Conservation (phyloP, 495 filamentous ascomycete genomes). For the Podospora pseudoanserina region DNA sequence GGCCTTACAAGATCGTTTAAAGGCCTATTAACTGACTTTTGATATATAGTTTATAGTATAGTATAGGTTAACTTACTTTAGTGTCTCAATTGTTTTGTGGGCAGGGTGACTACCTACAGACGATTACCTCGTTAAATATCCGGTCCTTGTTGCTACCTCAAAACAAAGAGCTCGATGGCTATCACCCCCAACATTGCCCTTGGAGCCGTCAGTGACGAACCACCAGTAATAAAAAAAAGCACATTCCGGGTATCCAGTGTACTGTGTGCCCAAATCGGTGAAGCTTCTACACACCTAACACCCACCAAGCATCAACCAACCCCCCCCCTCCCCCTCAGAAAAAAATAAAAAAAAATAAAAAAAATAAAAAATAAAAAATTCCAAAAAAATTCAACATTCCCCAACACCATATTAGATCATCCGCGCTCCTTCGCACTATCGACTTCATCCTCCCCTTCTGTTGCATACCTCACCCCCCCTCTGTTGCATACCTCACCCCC, state of each 20-base stretch:
- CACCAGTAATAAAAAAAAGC: background rate
- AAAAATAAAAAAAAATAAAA: too few species aligned
- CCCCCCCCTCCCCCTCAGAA: too few species aligned
- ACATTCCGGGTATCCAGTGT: background rate
- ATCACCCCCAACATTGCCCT: too few species aligned
- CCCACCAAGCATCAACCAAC: background rate
- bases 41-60: too few species aligned
- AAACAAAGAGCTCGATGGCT: too few species aligned
- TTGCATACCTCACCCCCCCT: background rate
- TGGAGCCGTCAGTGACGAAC: background rate
- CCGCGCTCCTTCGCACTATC: background rate
- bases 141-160: too few species aligned
- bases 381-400: background rate
- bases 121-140: background rate
- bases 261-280: background rate
- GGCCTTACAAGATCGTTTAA: too few species aligned
- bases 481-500: background rate
- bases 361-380: background rate
- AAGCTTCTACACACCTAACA: background rate
- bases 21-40: too few species aligned
- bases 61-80: too few species aligned
- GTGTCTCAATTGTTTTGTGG: too few species aligned
- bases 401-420: background rate
- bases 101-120: background rate
- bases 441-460: background rate